phyloP scores from a whole-genome alignment of 139 green algal species.

The Coelastrella sp. region DNA sequence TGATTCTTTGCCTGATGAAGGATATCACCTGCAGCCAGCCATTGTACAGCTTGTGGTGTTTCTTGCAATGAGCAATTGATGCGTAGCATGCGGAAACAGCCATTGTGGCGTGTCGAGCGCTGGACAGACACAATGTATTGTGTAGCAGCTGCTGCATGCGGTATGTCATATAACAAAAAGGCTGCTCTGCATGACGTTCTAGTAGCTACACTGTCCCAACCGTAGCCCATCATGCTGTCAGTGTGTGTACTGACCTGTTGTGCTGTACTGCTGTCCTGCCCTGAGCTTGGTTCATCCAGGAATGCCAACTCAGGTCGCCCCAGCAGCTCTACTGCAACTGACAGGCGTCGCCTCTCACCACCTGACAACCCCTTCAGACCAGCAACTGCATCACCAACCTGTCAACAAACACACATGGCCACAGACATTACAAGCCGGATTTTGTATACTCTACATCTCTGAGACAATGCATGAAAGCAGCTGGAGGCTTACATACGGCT shows the following conservation, averaged over 20 bases:
- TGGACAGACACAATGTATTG: no score
- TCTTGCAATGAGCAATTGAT: not conserved
- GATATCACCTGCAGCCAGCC: not conserved
- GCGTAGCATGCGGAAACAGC: no score
- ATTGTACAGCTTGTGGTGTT: not conserved
- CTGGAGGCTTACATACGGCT: no score
- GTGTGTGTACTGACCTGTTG: slow-evolving; percentile 13
- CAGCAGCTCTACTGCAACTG: slow-evolving; percentile 83
- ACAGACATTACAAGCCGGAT: no score
- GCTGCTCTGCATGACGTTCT: no score
- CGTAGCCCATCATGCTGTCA: not conserved
- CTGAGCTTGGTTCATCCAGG: slow-evolving; percentile 80
- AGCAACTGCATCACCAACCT: slow-evolving; percentile 21
- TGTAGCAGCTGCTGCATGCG: no score
- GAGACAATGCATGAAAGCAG: no score
- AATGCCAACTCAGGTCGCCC: slow-evolving; percentile 62
- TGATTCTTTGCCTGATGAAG: not conserved
- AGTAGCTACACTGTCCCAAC: not conserved
- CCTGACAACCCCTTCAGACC: slow-evolving; percentile 63
- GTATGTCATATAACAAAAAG: no score
- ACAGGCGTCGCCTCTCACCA: slow-evolving; percentile 78
- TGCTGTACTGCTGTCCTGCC: slow-evolving; percentile 80
- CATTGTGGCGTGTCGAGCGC: no score
- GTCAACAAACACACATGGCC: not conserved
- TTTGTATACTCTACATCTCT: no score